Evolutionary conservation across 1,284 basidiomycete genomes (phyloP), one percentile per base, ranked within the genome.

Genomic region (Puccinia horiana): DNA sequence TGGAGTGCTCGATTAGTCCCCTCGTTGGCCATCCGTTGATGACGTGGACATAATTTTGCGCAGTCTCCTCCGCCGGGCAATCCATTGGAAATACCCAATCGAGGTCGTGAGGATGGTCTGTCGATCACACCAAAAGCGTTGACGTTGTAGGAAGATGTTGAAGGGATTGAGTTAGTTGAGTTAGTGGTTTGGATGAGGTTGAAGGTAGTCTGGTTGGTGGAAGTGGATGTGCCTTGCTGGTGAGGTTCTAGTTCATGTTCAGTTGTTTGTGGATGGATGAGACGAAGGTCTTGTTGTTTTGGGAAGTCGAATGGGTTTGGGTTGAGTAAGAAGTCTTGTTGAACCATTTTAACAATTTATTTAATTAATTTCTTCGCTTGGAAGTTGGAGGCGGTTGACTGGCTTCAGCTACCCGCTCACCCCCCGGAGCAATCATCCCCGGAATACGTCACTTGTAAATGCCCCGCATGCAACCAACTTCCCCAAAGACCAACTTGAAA

Each of bases 1-100:
- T 99, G 97, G 20, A 99, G 90, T 88, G 93, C 95, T 83, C 94
- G 89, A 86, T 94, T 97, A 40, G 93, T 95, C 32, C 94, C 95
- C 87, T 97, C 93, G 88, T 99, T 96, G 11, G 97, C 97, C 93
- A 98, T 99, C 72, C 96, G 91, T 88, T 97, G 94, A 88, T 99
- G 96, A 56, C 95, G 88, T 14, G 94, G 91, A 86, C 95, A 96
- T 18, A 96, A 89, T 87, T 94, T 95, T 73, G 92, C 89, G 89
- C 88, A 29, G 89, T 90, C 84, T 16, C 85, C 85, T 14, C 77
- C 77, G 32, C 84, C 84, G 4, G 85, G 84, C 16, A 72, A 44
- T 47, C 79, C 54, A 65, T 75, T 80, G 2, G 56, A 67, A 35
- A 81, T 75, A 3, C 42, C 70, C 14, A 58, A 70, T 35, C 42